Base-by-base conservation (phyloP, 306 rosid genomes). In the Citrullus mucosospermus region DNA sequence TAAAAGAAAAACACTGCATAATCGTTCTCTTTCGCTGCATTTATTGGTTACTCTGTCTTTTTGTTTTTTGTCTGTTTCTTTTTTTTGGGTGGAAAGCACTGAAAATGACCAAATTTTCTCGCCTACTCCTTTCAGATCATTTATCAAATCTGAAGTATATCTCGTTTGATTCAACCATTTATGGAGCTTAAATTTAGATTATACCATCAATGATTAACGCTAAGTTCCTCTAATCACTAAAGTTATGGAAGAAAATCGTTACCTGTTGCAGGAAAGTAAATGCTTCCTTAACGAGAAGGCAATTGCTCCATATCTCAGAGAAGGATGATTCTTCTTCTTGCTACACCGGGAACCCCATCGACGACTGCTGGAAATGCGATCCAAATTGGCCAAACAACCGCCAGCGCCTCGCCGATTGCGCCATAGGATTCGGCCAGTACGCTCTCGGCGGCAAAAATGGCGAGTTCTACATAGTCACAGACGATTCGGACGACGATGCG, bases 281-380 rank as follows among this genome's bases (percentile, higher is more conserved):
- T 84, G 99, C 86, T 67, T 95, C 99, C 1, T 51, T 95, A 4
- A 61, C 89, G 44, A 91, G 99, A 81, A 88, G 97, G 86, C 77
- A 90, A 56, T 88, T 87, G 90, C 78, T 92, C 28, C 81, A 80
- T 69, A 34, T 69, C n/a, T 78, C 89, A 20, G 25, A 66, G 67
- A 81, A 72, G 62, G 87, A 83, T 12, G 80, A 80, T 14, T 56
- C 88, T 20, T 51, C 88, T 17, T 46, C 93, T 13, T 95, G 99
- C 75, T 77, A 82, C 48, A 95, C 97, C 1, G 99, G 99, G 0
- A 95, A 95, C 84, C 99, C 99, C 4, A 91, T 95, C 0, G 99
- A 95, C 54, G 99, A 95, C 80, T 95, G 99, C 81, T 95, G 99
- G 99, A 95, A 92, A 91, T 95, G 99, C 67, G 99, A 95, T 85